Evolutionary conservation across 208 protist species (phyloP), one percentile per base, ranked within the genome.

Genomic region (Acanthamoeba castellanii): DNA sequence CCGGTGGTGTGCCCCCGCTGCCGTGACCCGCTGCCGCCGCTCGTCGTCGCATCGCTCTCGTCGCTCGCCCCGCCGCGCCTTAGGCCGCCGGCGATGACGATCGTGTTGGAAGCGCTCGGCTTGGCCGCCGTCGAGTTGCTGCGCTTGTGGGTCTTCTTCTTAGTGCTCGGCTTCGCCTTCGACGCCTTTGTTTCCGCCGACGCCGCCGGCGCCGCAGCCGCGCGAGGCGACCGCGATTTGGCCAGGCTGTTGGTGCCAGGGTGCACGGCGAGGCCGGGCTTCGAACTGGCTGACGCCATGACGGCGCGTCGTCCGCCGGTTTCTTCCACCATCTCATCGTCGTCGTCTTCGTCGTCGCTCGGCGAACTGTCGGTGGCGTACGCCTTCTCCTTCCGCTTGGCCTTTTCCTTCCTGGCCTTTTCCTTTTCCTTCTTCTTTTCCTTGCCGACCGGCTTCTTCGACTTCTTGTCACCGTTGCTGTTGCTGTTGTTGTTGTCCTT

Each of bases 111-210:
- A 18, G 16, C 47, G 76, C 22, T 32, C 27, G 76, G 16, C 47
- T 85, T 85, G 47, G 45, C 76, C 27, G 30, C 13, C 11, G 76
- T 59, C 42, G 76, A 85, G 76, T 85, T 85, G 47, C 76, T 85
- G 34, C 76, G 76, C 42, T 85, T 50, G 76, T 85, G 76, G 8
- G 13, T 50, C 76, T 45, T 45, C 68, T 32, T 45, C n/a, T 8
- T n/a, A 0, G 25, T 47, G n/a, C 37, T 32, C n/a, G 13, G 9
- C n/a, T 70, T 70, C 64, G 64, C 52, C 52, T 57, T 57, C 14
- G 52, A 57, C 14, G 52, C 7, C 34, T 45, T 42, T 7, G 34
- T 42, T 3, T 42, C 68, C n/a, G 32, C 30, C 68, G 68, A 47
- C 32, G 68, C 30, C n/a, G 32, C 30, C 68, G 68, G 37, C 32